Evolutionary conservation across 2,329 filamentous ascomycete species (phyloP).

Genomic region (Massarina eburnea): DNA sequence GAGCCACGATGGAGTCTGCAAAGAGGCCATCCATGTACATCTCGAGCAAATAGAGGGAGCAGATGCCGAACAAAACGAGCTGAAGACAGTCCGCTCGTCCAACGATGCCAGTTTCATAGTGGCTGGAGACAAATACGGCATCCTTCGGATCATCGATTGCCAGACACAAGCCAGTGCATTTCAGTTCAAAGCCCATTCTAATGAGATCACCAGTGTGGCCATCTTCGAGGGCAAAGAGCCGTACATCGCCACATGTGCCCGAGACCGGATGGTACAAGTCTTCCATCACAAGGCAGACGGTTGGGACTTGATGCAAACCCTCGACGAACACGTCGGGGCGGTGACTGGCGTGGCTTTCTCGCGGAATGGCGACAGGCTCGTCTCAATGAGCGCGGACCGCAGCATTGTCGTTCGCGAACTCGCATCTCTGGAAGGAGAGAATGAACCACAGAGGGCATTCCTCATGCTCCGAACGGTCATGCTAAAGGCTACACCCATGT

Average conservation of each 20-base stretch:
- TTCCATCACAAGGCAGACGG: constrained; percentile 64
- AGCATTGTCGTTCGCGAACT: constrained; percentile 82
- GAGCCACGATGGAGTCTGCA: constrained; percentile 71
- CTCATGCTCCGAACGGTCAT: constrained; percentile 75
- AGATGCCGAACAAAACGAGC: constrained; percentile 58
- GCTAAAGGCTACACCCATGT: constrained; percentile 82
- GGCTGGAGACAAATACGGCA: constrained; percentile 85
- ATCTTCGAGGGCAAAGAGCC: constrained; percentile 66
- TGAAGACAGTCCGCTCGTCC: constrained; percentile 62
- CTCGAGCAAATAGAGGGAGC: constrained; percentile 62
- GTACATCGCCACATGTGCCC: constrained; percentile 73
- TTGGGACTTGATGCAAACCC: constrained; percentile 83
- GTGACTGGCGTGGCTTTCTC: constrained; percentile 78
- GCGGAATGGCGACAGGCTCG: constrained; percentile 67
- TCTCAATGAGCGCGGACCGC: constrained; percentile 81
- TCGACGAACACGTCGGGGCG: constrained; percentile 86
- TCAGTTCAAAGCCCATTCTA: constrained; percentile 81
- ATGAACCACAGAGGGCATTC: constrained; percentile 68
- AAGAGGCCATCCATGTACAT: constrained; percentile 64
- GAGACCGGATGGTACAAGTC: constrained; percentile 92
- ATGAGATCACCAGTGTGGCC: constrained; percentile 80
- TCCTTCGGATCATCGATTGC: constrained; percentile 69
- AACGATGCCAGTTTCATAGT: constrained; percentile 67
- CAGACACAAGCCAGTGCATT: constrained; percentile 63
- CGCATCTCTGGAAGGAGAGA: constrained; percentile 66